Evolutionary conservation across 2,329 filamentous ascomycete genomes (phyloP).

Genomic region (Calonectria hawksworthii): DNA sequence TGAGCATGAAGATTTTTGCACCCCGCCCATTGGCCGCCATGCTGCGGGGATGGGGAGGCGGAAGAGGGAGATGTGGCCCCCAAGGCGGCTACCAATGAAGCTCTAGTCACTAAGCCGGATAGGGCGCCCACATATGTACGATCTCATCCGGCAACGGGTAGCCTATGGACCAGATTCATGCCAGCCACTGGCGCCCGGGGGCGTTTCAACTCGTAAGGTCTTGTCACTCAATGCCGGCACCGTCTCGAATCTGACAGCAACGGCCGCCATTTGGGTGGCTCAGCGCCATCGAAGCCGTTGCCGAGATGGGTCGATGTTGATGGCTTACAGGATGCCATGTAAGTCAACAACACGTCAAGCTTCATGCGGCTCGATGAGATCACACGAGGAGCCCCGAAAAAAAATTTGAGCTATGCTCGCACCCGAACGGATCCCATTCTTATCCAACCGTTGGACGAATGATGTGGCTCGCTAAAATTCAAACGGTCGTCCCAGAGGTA

Average conservation of each 20-base stretch:
- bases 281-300: conserved; percentile 23
- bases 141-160: conserved; percentile 16
- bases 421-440: conserved; percentile 23
- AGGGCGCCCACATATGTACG: conserved; percentile 20
- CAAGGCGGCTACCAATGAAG: conserved; percentile 10
- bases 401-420: conserved; percentile 14
- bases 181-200: conserved; percentile 34
- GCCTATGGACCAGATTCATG: conserved; percentile 19
- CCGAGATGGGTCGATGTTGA: conserved; percentile 29
- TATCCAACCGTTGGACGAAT: conserved; percentile 11
- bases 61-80: conserved; percentile 4
- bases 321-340: conserved; percentile 26
- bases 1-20: conserved; percentile 8
- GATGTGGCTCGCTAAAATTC: neutral
- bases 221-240: conserved; percentile 29
- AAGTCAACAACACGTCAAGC: conserved; percentile 25
- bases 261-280: conserved; percentile 15
- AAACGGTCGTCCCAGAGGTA: conserved; percentile 20
- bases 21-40: conserved; percentile 3
- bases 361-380: conserved; percentile 20
- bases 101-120: conserved; percentile 14
- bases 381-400: conserved; percentile 25
- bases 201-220: conserved; percentile 31
- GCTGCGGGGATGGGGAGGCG: neutral
- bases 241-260: conserved; percentile 25